Evolutionary conservation across 2,329 filamentous ascomycete genomes (phyloP).

Genomic region (Macrophomina pseudophaseolina): DNA sequence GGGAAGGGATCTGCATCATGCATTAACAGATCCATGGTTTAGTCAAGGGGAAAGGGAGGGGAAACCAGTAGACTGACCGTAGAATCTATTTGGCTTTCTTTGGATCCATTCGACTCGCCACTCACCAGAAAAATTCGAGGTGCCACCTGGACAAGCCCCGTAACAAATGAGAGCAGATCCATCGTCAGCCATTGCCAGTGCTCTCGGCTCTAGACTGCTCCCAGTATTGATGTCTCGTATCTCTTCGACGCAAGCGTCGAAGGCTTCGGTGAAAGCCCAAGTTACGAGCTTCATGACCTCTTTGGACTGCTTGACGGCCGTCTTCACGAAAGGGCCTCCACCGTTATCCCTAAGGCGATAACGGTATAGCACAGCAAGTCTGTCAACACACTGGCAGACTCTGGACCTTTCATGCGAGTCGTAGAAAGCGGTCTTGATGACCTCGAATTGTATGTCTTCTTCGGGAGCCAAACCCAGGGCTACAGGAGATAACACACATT

Average conservation of each 20-base stretch:
- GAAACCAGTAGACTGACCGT: background rate
- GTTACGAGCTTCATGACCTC: conserved; percentile 24
- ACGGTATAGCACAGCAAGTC: conserved; percentile 22
- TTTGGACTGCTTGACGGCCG: conserved; percentile 10
- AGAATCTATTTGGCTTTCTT: conserved; percentile 5
- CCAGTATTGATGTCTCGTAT: conserved; percentile 15
- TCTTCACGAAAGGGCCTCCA: conserved; percentile 5
- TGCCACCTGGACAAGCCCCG: background rate
- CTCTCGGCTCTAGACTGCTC: conserved; percentile 10
- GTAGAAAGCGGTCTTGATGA: conserved; percentile 20
- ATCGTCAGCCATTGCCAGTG: conserved; percentile 1
- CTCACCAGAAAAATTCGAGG: background rate
- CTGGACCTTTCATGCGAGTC: background rate
- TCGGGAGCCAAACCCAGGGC: background rate
- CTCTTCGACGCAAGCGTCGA: background rate
- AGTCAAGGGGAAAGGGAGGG: background rate
- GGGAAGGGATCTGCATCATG: background rate
- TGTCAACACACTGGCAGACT: conserved; percentile 13
- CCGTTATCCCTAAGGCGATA: background rate
- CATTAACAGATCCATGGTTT: background rate
- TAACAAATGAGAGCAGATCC: conserved; percentile 11
- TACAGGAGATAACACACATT: conserved; percentile 17
- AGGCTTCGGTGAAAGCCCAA: conserved; percentile 7
- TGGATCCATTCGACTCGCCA: conserved; percentile 7
- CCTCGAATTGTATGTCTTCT: conserved; percentile 17